Evolutionary conservation across 371 early-diverging fungal species (phyloP), one percentile per base, ranked within the genome.

Genomic region (Mucor plumbeus): DNA sequence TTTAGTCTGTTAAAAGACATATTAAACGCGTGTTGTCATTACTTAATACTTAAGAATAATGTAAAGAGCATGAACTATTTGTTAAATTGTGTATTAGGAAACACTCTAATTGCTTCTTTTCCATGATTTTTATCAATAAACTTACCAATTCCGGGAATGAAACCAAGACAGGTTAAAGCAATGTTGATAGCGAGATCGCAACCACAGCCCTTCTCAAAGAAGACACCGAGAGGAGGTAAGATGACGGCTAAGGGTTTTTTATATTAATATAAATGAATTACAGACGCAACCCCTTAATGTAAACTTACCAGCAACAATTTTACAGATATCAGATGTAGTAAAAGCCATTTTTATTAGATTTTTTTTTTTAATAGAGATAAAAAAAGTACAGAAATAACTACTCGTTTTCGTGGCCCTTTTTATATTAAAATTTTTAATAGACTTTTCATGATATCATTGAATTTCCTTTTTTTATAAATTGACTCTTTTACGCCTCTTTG

Each of bases 111-210:
- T 33, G 8, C 31, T 14, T 55, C 55, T 10, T 26, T 34, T 5
- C 35, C 14, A 5, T 7, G 11, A 35, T 15, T 13, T 26, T 26
- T 26, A 26, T 26, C 26, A 26, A 33, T 21, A 7, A 14, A 73
- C 69, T 69, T 73, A 74, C 75, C 61, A 35, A 76, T 86, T 72
- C 93, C 93, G 11, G 93, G 93, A 62, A 93, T 81, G 71, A 83
- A 90, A 56, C 93, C 93, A 40, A 93, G 84, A 43, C 78, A 61
- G 2, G 92, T 91, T 71, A 93, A 81, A 1, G 75, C 76, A 76
- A 90, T 82, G 79, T 92, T 92, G 64, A 92, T 92, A 43, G 88
- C 64, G 35, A 93, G 82, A 66, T 92, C 91, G 21, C 67, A 63
- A 13, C 80, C 80, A 76, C 90, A 90, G 21, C 94, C 90, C 48